Evolutionary conservation across 306 rosid genomes (phyloP), one percentile per base, ranked within the genome.

Genomic region (Crotalaria pallida): DNA sequence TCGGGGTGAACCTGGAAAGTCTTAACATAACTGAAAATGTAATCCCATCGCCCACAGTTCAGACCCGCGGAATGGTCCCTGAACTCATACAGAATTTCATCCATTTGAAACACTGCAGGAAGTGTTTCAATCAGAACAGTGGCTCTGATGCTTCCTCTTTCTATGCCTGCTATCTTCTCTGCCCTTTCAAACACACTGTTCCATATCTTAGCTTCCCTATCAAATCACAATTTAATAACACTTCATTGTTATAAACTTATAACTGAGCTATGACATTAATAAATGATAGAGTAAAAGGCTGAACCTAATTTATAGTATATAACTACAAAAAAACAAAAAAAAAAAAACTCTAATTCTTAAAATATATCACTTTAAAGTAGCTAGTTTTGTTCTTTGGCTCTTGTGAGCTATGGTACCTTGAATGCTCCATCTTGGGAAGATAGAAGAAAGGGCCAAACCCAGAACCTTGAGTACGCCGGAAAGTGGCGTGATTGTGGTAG

Each of bases 11-110:
- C 84, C 64, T 87, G 96, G 72, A 94, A 94, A 71, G 97, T 94
- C 77, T 90, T 94, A 59, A 94, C 92, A 75, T 94, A 94, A 80
- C 98, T 94, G 72, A 94, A 90, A 38, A 94, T 94, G 81, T 90
- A 94, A 84, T 94, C 98, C 97, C 98, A 90, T 26, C 98, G 84
- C 33, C 97, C 98, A 73, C 98, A 88, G 79, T 94, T 94, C 40
- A 94, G 76, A 6, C 97, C 96, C 50, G 79, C 89, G 5, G 97
- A 88, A 49, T 94, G 97, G 12, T 94, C 90, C 79, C 87, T 88
- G n/a, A 88, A 84, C 73, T 94, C 97, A 79, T 94, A 85, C 12
- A 90, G 89, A 58, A 94, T 87, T 60, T 94, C 98, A 71, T 94
- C 74, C 98, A 94, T 94, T 80, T 90, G 97, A 79, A 90, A 94